Evolutionary conservation across 345 rosid species (phyloP), one percentile per base, ranked within the genome.

Genomic region (Hypericum androsaemum): DNA sequence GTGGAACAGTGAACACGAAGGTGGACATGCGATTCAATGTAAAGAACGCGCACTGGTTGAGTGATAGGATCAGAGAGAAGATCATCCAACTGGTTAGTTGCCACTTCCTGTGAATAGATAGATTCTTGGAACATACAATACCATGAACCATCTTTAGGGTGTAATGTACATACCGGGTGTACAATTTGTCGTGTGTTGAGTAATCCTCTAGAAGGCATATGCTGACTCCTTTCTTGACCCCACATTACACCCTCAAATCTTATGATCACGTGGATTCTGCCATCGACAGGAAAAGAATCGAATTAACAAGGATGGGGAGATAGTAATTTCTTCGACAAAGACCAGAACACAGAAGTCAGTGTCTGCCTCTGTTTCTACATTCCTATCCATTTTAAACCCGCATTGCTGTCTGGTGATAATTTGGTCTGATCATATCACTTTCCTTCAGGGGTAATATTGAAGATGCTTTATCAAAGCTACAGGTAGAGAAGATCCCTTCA

Each of bases 1-100:
- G 12, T 48, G 36, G 53, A 59, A 11, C 78, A 92, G 97, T 92
- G 77, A 92, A 88, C 67, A 88, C 99, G 52, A 92, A 92, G 80
- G 98, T 92, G 69, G 97, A 88, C 69, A 86, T 83, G 95, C 94
- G 97, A 16, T 88, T 88, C 87, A 88, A 83, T 69, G 79, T 86
- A 22, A 71, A 76, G 41, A 73, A 72, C 15, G 94, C 99, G 0
- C 64, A 77, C 54, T 88, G 92, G 92, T 65, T 83, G 40, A 83
- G 83, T 73, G 97, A 81, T 45, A 74, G 87, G 67, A 74, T 82
- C 70, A 73, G 69, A 52, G 81, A 88, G 47, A 78, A 77, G 70
- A 94, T 88, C 56, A 52, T 83, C 72, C 97, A 63, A 56, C 72
- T 66, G 98, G 98, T 92, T 67, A 64, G 89, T 76, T 51, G 6